phyloP scores from a whole-genome alignment of 2,329 filamentous ascomycete genomes.

The Fusarium albosuccineum region DNA sequence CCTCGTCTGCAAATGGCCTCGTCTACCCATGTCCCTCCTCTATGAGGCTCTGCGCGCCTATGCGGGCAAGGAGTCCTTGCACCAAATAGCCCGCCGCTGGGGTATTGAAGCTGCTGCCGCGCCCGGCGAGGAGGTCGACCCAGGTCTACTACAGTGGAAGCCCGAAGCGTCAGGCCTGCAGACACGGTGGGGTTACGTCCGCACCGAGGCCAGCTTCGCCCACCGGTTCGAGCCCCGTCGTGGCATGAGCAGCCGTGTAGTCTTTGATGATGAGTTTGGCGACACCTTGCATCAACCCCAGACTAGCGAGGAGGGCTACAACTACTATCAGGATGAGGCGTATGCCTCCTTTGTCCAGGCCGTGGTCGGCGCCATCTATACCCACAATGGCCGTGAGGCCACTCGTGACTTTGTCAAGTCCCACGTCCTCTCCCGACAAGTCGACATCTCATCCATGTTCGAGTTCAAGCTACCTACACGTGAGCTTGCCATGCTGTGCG shows the following conservation, averaged over 20 bases:
- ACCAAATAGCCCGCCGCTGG: conserved; percentile 84
- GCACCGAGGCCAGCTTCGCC: conserved; percentile 61
- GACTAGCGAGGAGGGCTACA: conserved; percentile 52
- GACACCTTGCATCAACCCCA: conserved; percentile 59
- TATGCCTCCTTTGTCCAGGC: conserved; percentile 85
- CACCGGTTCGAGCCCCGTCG: conserved; percentile 66
- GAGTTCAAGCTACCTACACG: conserved; percentile 85
- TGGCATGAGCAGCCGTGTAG: conserved; percentile 80
- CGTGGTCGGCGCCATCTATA: conserved; percentile 85
- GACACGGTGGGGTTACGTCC: conserved; percentile 65
- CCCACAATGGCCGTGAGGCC: conserved; percentile 83
- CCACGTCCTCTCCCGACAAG: conserved; percentile 84
- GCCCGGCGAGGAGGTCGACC: conserved; percentile 91
- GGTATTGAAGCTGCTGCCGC: conserved; percentile 89
- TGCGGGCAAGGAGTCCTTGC: conserved; percentile 79
- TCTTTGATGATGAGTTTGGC: conserved; percentile 89
- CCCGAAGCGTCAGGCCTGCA: conserved; percentile 60
- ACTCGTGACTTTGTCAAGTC: conserved; percentile 85
- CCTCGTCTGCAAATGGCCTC: conserved; percentile 89
- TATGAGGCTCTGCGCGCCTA: conserved; percentile 90
- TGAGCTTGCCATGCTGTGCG: conserved; percentile 86
- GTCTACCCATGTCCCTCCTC: conserved; percentile 88
- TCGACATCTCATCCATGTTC: conserved; percentile 84
- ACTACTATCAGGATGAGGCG: conserved; percentile 81
- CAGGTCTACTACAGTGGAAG: conserved; percentile 87